A percentile compares a stretch with the other conserved stretches of the same genome.
Conservation (phyloP, 805 yeast species). For the Schwanniomyces polymorphus region DNA sequence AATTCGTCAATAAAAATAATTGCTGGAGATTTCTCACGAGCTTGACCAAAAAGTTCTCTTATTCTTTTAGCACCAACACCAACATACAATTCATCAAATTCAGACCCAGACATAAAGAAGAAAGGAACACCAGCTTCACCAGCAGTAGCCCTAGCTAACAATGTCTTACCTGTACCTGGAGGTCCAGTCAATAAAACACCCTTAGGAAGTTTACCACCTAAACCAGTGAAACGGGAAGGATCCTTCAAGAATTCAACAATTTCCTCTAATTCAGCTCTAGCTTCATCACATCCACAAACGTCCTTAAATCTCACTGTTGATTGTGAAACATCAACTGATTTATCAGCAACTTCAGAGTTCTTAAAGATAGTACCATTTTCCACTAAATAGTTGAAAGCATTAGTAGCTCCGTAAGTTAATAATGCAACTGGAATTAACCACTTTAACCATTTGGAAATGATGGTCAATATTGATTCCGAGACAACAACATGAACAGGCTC, state of each 20-base stretch:
- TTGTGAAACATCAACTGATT: slow-evolving; percentile 78
- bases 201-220: slow-evolving; percentile 96
- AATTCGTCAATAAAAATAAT: slow-evolving; percentile 96
- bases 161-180: slow-evolving; percentile 98
- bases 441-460: slow-evolving; percentile 82
- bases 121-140: slow-evolving; percentile 99
- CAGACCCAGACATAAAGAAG: slow-evolving; percentile 97
- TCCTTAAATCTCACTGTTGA: slow-evolving; percentile 88
- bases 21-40: slow-evolving; percentile 94
- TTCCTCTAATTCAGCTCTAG: slow-evolving; percentile 95
- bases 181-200: slow-evolving; percentile 98
- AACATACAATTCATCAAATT: slow-evolving; percentile 95
- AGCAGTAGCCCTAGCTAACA: slow-evolving; percentile 96
- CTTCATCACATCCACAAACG: slow-evolving; percentile 98
- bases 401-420: slow-evolving; percentile 76
- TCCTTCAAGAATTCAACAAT: slow-evolving; percentile 97
- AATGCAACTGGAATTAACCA: slow-evolving; percentile 84
- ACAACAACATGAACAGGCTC: slow-evolving; percentile 95
- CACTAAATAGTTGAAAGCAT: slow-evolving; percentile 72
- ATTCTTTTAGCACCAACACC: slow-evolving; percentile 99
- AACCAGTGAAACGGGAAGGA: slow-evolving; percentile 92
- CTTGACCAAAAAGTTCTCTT: slow-evolving; percentile 89
- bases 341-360: slow-evolving; percentile 68
- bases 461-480: slow-evolving; percentile 77
- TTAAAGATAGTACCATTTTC: slow-evolving; percentile 84